Base-by-base conservation (phyloP, 176 grass and related monocot genomes). In the Oryza glaberrima region DNA sequence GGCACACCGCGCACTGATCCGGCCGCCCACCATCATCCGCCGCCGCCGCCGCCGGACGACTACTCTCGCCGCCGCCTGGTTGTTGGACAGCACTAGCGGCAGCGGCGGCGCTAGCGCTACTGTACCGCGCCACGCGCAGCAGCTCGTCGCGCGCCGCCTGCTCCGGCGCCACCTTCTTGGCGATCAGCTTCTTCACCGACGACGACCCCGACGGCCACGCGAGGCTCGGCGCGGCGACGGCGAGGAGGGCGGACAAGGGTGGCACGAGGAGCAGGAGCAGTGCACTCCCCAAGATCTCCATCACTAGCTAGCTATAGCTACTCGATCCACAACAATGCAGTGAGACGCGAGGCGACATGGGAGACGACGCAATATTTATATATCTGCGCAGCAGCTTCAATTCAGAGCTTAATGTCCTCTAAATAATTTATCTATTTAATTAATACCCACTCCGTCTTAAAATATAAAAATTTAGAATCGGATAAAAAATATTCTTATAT, bases 1-100 rank as follows among this genome's bases (percentile, higher is more conserved):
- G 70, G 88, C 90, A 91, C 32, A 95, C 61, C 70, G 82, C 85
- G 79, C 90, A 95, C 71, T 83, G 28, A 28, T 28, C 81, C 13
- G 46, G 2, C 35, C 35, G 35, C 30, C 30, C 30, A 32, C 30
- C 30, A 16, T 16, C 48, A 4, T 46, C 48, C 12, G 2, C 51
- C 15, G 23, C 41, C 15, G 23, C 41, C 9, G 32, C 46, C 71
- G 10, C 30, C 30, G 30, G 30, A 32, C 30, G 4, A 7, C 20
- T 34, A 0, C 0, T 47, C 8, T 3, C 60, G 3, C 45, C 19
- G 38, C n/a, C 47, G 47, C 23, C 11, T 30, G 32, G 40, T 41
- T 41, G 40, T 41, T 41, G 40, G 8, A 41, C 34, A 51, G 12
- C 1, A 3, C 4, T 17, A 16, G 35, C 35, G 35, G 35, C 35